Conservation (phyloP, 129 eudicot species). For the Chrysanthemum seticuspe region DNA sequence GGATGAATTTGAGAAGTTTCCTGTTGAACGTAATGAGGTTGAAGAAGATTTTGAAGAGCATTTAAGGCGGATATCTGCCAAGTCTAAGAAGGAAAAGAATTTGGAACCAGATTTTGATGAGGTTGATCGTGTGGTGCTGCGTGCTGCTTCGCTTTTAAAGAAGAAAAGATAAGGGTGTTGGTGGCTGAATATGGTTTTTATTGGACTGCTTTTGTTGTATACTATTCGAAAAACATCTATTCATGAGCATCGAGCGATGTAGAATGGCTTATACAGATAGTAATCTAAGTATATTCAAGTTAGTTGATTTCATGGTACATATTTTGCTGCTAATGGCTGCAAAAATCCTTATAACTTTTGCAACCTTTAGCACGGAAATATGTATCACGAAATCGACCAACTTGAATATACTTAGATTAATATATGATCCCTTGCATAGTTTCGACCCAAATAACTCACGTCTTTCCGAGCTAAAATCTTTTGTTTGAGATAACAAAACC, state of each 20-base stretch:
- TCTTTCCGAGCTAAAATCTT: too few relatives aligned
- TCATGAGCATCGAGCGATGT: neutral
- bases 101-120: conserved; percentile 66
- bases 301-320: too few relatives aligned
- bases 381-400: too few relatives aligned
- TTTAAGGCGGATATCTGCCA: conserved; percentile 55
- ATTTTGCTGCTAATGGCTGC: too few relatives aligned
- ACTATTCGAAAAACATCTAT: neutral
- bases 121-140: conserved; percentile 72
- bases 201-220: neutral
- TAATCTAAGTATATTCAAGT: too few relatives aligned
- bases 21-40: conserved; percentile 31
- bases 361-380: too few relatives aligned
- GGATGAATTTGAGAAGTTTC: conserved; percentile 65
- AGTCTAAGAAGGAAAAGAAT: conserved; percentile 51
- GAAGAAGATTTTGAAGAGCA: conserved; percentile 72
- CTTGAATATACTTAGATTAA: too few relatives aligned
- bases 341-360: too few relatives aligned
- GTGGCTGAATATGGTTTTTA: neutral
- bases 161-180: conserved; percentile 46
- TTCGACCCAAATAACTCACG: too few relatives aligned
- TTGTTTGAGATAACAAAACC: too few relatives aligned
- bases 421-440: too few relatives aligned
- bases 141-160: conserved; percentile 84
- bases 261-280: too few relatives aligned